Conservation (phyloP, 1,139 yeast species). For the Protomyces pachydermus region DNA sequence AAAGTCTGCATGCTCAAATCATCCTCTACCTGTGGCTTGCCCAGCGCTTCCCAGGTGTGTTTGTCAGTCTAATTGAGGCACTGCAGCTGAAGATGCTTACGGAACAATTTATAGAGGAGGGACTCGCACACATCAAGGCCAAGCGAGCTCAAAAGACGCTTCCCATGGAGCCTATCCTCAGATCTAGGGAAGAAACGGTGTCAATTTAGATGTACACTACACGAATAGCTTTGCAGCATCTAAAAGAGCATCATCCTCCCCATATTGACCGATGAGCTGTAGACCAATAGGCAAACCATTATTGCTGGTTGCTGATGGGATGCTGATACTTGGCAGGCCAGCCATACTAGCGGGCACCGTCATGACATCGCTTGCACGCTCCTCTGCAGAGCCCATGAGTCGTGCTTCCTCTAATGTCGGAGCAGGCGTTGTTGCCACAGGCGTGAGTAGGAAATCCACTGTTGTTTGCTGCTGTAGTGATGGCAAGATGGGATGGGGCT, state of each 20-base stretch:
- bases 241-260: conserved; percentile 65
- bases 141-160: not conserved
- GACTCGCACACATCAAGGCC: conserved; percentile 7
- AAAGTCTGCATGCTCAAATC: conserved; percentile 63
- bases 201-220: too few species aligned
- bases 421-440: conserved; percentile 65
- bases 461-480: conserved; percentile 34
- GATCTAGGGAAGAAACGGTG: too few species aligned
- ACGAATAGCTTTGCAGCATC: conserved; percentile 1
- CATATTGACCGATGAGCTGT: conserved; percentile 81
- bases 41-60: conserved; percentile 13
- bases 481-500: conserved; percentile 13
- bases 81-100: conserved; percentile 13
- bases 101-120: conserved; percentile 11
- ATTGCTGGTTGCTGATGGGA: conserved; percentile 51
- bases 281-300: conserved; percentile 52
- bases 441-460: conserved; percentile 70
- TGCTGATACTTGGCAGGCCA: conserved; percentile 76
- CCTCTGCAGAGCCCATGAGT: conserved; percentile 49
- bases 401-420: conserved; percentile 43
- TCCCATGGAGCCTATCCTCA: not conserved
- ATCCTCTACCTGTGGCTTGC: conserved; percentile 72
- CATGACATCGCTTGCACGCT: conserved; percentile 73
- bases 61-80: conserved; percentile 4
- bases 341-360: conserved; percentile 90